Conservation (phyloP, 306 rosid genomes). For the Inga leiocalycina region DNA sequence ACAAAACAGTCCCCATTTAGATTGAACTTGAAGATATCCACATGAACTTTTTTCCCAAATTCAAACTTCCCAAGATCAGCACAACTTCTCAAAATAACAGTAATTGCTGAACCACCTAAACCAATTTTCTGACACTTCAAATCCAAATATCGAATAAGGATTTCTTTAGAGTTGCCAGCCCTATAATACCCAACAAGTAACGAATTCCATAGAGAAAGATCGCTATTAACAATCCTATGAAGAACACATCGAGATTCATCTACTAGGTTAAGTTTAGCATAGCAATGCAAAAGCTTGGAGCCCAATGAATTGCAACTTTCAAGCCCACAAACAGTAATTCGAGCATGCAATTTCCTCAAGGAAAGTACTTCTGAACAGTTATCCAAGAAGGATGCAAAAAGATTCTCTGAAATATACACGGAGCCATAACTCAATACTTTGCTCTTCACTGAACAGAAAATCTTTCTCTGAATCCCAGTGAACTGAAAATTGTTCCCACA, state of each 20-base stretch:
- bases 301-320: conserved; percentile 24
- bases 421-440: conserved; percentile 2
- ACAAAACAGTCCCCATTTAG: conserved; percentile 44
- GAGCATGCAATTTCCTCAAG: conserved; percentile 38
- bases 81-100: conserved; percentile 48
- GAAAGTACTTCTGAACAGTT: conserved; percentile 26
- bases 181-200: conserved; percentile 38
- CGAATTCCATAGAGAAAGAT: conserved; percentile 37
- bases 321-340: conserved; percentile 33
- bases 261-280: conserved; percentile 30
- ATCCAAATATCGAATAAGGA: conserved; percentile 37
- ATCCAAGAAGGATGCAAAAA: conserved; percentile 28
- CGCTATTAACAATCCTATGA: conserved; percentile 4
- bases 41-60: conserved; percentile 50
- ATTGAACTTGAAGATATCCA: conserved; percentile 48
- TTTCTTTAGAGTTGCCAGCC: conserved; percentile 26
- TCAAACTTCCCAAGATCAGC: conserved; percentile 28
- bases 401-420: neutral
- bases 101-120: conserved; percentile 37
- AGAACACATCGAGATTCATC: conserved; percentile 32
- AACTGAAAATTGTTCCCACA: neutral
- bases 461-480: conserved; percentile 14
- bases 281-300: conserved; percentile 40
- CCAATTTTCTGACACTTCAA: conserved; percentile 34
- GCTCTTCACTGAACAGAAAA: neutral